Evolutionary conservation across 2,329 filamentous ascomycete species (phyloP), one percentile per base, ranked within the genome.

Genomic region (Neurospora sp.): DNA sequence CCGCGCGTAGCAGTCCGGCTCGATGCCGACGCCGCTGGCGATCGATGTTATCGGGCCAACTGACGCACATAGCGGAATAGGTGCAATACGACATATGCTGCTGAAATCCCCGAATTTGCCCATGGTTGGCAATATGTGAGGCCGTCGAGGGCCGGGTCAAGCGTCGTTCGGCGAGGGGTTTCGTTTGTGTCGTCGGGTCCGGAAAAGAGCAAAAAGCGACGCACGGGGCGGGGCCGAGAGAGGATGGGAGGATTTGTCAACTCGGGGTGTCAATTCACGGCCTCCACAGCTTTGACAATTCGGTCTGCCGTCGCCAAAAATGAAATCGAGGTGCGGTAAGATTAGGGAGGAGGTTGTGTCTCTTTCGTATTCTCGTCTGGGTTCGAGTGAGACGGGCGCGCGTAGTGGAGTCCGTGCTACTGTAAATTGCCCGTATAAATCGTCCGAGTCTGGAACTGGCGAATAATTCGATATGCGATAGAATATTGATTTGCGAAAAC

Each of bases 81-180:
- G 88, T 72, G 92, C 91, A 83, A 91, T 92, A 75, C 87, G 85
- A 87, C 96, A 99, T 83, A 98, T 91, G 75, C 86, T 84, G 70
- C 90, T 88, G 82, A 98, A 98, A 82, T 97, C 91, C 75, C 95
- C 95, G 81, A 98, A 98, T 74, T 89, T 91, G 86, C 96, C 94
- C 81, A 84, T 89, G 80, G 76, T 75, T 71, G 36, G 69, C 37
- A 8, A 68, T 57, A 36, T 66, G 33, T 66, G 46, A 57, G 71
- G 69, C 70, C 70, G 66, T 71, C 38, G 39, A 43, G 66, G 66
- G 66, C 39, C 38, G 41, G 66, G 23, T 62, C 52, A 62, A 62
- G 23, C 11, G 52, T 62, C 28, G 38, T 40, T 43, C 37, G 66
- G 28, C 33, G 66, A 39, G 19, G 10, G 11, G 19, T 12, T 38